These are phyloP conservation scores for Trichopus zeylanicus DNA, from an alignment of 116 monocot species.

Conservation along the genomic window DNA sequence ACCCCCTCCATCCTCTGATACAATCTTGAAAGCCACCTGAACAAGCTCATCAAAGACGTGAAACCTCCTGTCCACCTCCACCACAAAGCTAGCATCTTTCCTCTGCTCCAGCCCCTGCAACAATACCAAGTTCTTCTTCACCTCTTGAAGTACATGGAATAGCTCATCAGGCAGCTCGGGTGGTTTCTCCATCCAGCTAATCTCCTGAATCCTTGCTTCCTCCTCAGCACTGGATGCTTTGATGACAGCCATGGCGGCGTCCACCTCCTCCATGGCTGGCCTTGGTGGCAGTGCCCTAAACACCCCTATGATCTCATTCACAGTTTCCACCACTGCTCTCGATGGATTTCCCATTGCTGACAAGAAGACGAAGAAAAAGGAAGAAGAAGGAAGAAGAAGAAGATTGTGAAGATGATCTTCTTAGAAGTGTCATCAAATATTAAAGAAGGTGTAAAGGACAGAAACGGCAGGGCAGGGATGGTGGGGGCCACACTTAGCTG, in stretches of 20 bases:
- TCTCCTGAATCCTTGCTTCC: conserved; percentile 37
- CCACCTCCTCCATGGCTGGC: conserved; percentile 63
- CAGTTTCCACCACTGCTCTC: conserved; percentile 25
- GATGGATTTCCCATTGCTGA: conserved; percentile 13
- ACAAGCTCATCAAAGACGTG: conserved; percentile 63
- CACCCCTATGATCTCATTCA: conserved; percentile 59
- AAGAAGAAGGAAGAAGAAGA: too few species aligned
- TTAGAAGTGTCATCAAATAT: too few species aligned
- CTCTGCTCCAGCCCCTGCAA: conserved; percentile 59
- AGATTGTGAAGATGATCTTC: too few species aligned
- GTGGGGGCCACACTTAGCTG: too few species aligned
- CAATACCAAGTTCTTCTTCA: conserved; percentile 27
- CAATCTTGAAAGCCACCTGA: conserved; percentile 57
- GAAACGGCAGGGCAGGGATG: too few species aligned
- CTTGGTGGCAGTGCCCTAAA: conserved; percentile 64
- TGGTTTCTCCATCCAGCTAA: conserved; percentile 22
- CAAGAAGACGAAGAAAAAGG: too few species aligned
- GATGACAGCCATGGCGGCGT: conserved; percentile 60
- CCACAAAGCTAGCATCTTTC: conserved; percentile 50
- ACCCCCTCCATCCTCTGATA: conserved; percentile 18
- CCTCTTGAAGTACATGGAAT: conserved; percentile 58
- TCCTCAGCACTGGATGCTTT: conserved; percentile 38
- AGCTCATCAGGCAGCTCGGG: conserved; percentile 67
- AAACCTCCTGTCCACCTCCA: conserved; percentile 51
- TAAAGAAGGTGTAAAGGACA: too few species aligned